Percentiles rank a stretch among this genome's conserved stretches.
Evolutionary conservation across 73 alveolate species (phyloP).

Genomic region (Uronychia setigera): DNA sequence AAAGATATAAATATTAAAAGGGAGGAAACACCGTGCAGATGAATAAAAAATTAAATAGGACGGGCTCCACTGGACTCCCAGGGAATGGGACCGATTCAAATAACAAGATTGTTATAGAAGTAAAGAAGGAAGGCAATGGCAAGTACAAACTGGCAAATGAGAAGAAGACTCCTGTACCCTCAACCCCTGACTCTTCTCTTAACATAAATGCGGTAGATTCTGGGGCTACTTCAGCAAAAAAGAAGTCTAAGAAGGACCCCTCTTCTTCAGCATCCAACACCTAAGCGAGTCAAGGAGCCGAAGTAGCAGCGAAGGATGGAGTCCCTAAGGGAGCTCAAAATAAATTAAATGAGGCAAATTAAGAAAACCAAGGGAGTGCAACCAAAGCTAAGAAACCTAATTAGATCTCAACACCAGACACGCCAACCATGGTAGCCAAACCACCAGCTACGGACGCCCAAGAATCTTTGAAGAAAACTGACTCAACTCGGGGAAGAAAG

Average conservation of each 20-base stretch:
- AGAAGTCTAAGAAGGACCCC: neutral
- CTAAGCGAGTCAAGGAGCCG: neutral
- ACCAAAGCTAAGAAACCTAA: neutral
- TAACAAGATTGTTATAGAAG: neutral
- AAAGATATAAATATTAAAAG: neutral
- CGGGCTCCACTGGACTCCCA: neutral
- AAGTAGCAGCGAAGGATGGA: neutral
- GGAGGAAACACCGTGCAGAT: conserved; percentile 1
- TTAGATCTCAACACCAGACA: neutral
- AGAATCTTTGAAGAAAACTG: neutral
- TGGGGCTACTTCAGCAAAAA: neutral
- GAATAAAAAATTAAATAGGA: neutral
- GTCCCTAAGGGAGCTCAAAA: neutral
- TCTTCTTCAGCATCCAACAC: neutral
- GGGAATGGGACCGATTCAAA: neutral
- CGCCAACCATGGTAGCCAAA: neutral
- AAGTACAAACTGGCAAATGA: neutral
- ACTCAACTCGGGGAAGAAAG: neutral
- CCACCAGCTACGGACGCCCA: neutral
- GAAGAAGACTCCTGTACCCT: neutral
- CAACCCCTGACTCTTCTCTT: neutral
- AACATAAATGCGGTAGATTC: neutral
- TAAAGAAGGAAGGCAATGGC: neutral
- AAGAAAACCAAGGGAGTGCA: neutral
- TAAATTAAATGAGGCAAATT: neutral